A percentile compares a stretch with the other conserved stretches of the same genome.
phyloP scores from a whole-genome alignment of 169 alveolate genomes.

The Plasmodium vinckei region DNA sequence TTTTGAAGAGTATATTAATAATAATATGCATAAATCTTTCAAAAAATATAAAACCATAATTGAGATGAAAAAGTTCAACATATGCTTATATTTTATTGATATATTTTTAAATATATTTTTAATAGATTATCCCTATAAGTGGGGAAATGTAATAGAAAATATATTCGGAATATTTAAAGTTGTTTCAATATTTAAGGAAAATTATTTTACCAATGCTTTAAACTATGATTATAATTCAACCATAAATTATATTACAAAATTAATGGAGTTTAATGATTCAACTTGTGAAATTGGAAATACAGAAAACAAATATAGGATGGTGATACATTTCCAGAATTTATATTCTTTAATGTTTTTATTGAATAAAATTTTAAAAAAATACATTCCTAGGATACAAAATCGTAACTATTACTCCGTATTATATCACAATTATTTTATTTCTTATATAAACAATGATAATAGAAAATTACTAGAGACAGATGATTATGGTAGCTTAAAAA shows the following conservation, averaged over 20 bases:
- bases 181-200: constrained; percentile 34
- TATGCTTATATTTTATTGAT: constrained; percentile 74
- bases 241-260: constrained; percentile 27
- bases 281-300: constrained; percentile 7
- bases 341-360: constrained; percentile 45
- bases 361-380: constrained; percentile 62
- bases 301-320: constrained; percentile 22
- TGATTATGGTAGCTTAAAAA: constrained; percentile 39
- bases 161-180: constrained; percentile 41
- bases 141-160: constrained; percentile 46
- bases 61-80: constrained; percentile 65
- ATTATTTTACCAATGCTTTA: constrained; percentile 27
- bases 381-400: constrained; percentile 22
- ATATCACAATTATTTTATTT: constrained; percentile 47
- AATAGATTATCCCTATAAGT: constrained; percentile 56
- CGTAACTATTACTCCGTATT: constrained; percentile 24
- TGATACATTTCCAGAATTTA: constrained; percentile 43
- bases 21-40: constrained; percentile 60
- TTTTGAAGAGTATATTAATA: constrained; percentile 24
- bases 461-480: constrained; percentile 35
- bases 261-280: constrained; percentile 5
- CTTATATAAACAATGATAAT: constrained; percentile 50
- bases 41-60: constrained; percentile 57
- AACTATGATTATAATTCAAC: constrained; percentile 42
- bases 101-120: constrained; percentile 51